Percentiles rank a stretch among this genome's conserved stretches.
These are phyloP conservation scores for Lanmaoa pseudosensibilis DNA, from an alignment of 768 basidiomycete species.

Conservation along the genomic window DNA sequence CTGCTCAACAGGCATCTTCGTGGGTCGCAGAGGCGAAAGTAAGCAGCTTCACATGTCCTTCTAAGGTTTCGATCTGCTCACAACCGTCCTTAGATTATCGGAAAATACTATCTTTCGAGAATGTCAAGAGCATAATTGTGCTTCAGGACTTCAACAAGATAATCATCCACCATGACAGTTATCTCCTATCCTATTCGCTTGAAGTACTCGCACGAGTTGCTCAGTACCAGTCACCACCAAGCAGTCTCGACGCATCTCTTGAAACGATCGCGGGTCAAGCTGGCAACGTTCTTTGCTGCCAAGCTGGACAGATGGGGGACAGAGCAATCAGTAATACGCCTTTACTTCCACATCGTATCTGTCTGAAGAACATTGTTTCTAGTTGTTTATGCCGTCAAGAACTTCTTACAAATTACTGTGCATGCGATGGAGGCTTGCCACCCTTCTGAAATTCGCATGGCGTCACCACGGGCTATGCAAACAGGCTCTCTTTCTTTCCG, in stretches of 20 bases:
- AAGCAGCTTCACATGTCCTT: conserved; percentile 15
- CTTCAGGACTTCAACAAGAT: conserved; percentile 66
- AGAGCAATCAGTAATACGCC: conserved; percentile 54
- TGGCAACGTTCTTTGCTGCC: conserved; percentile 60
- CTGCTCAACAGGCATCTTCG: conserved; percentile 69
- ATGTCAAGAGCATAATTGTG: conserved; percentile 55
- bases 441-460: conserved; percentile 35
- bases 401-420: conserved; percentile 58
- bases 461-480: conserved; percentile 37
- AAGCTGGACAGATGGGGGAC: conserved; percentile 51
- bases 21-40: conserved; percentile 58
- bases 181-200: conserved; percentile 66
- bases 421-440: conserved; percentile 59
- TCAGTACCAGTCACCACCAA: conserved; percentile 45
- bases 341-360: neutral
- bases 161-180: conserved; percentile 59
- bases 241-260: conserved; percentile 52
- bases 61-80: neutral
- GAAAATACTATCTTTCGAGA: conserved; percentile 51
- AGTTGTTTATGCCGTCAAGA: conserved; percentile 73
- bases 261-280: conserved; percentile 62
- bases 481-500: conserved; percentile 48
- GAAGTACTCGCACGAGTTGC: conserved; percentile 66
- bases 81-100: conserved; percentile 48
- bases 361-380: conserved; percentile 7